Percentiles rank a stretch among this genome's conserved stretches.
Evolutionary conservation across 169 alveolate genomes (phyloP).

Genomic region (Eimeria acervulina): DNA sequence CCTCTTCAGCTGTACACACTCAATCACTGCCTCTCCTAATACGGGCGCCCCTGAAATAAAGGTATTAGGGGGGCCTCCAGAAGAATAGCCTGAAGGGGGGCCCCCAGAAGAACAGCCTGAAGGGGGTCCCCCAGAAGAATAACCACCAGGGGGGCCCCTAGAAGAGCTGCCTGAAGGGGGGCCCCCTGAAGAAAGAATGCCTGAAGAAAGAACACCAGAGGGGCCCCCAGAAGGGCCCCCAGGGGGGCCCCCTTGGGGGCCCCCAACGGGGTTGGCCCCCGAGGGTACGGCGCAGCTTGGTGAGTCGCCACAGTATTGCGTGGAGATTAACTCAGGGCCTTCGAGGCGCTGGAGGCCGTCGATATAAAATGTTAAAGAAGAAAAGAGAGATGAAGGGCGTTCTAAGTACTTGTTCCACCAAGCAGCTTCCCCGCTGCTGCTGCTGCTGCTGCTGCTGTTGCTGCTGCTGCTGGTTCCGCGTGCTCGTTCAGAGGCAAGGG

Average conservation of each 20-base stretch:
- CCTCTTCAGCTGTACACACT: constrained; percentile 49
- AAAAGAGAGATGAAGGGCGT: neutral
- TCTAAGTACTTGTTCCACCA: constrained; percentile 14
- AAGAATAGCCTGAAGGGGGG: neutral
- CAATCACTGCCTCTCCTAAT: constrained; percentile 16
- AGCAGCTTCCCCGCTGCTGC: neutral
- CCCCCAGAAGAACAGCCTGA: neutral
- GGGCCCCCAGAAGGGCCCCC: neutral
- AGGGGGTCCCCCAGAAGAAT: constrained; percentile 6
- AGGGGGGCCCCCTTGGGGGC: neutral
- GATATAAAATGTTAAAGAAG: neutral
- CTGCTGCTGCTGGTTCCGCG: neutral
- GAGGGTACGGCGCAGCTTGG: neutral
- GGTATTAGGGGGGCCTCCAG: too few relatives aligned
- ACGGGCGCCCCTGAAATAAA: too few relatives aligned
- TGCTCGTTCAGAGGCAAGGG: constrained; percentile 20
- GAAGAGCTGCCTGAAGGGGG: neutral
- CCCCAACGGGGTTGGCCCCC: neutral
- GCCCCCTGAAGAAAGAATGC: neutral
- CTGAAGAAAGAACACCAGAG: neutral
- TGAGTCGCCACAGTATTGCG: neutral
- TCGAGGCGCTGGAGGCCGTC: constrained; percentile 47
- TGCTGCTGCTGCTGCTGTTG: constrained; percentile 21
- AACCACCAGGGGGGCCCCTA: constrained; percentile 1
- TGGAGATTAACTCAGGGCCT: neutral